These are phyloP conservation scores for Kalaharituber pfeilii DNA, from an alignment of 2,329 filamentous ascomycete species.

Conservation along the genomic window DNA sequence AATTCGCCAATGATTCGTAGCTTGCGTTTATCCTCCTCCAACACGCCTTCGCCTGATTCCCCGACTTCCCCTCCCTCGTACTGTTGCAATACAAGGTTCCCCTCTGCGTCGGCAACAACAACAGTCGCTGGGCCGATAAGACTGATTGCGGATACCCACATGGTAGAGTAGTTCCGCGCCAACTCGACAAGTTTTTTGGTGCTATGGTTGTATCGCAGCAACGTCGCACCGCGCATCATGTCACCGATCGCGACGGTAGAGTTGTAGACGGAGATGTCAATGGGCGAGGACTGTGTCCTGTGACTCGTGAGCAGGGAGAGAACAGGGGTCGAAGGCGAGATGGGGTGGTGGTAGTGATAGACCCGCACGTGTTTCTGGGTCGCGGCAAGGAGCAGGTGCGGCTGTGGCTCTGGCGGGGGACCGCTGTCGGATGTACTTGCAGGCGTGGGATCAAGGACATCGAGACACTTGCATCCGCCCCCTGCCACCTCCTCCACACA, in stretches of 20 bases:
- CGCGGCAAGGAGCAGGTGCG: no score
- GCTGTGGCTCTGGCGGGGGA: no score
- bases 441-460: no score
- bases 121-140: conserved; percentile 57
- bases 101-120: conserved; percentile 70
- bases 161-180: conserved; percentile 61
- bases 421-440: no score
- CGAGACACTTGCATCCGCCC: conserved; percentile 63
- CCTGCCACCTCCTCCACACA: conserved; percentile 54
- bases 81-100: conserved; percentile 68
- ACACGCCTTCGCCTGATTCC: conserved; percentile 43
- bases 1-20: conserved; percentile 66
- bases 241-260: conserved; percentile 71
- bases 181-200: conserved; percentile 50
- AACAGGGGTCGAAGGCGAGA: conserved; percentile 16
- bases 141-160: conserved; percentile 65
- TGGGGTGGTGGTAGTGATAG: conserved; percentile 14
- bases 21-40: conserved; percentile 51
- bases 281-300: conserved; percentile 65
- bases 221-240: conserved; percentile 76
- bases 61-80: conserved; percentile 39
- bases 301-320: conserved; percentile 59
- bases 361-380: conserved; percentile 21
- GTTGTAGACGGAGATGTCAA: conserved; percentile 58
- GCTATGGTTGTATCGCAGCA: conserved; percentile 52